Evolutionary conservation across 1,284 basidiomycete species (phyloP).

Genomic region (Coniferiporia weirii): DNA sequence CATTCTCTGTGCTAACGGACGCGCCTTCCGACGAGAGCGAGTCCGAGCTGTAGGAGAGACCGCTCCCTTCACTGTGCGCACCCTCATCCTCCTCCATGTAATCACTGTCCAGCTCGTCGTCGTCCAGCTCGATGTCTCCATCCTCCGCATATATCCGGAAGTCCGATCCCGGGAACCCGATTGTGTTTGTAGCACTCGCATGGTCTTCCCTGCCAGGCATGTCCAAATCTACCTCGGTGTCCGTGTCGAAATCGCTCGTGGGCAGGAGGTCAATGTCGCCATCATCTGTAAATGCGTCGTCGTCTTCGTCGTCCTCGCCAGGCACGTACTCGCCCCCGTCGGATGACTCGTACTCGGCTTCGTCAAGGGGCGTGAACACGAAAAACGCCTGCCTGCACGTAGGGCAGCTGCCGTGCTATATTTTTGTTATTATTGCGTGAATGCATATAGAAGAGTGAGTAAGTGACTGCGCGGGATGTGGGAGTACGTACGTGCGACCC

Average conservation of each 20-base stretch:
- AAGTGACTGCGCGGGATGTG: not conserved
- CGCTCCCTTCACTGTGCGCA: not conserved
- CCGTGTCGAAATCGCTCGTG: conserved; percentile 38
- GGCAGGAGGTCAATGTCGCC: conserved; percentile 28
- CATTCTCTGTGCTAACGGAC: not conserved
- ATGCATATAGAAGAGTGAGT: not conserved
- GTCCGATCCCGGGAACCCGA: not conserved
- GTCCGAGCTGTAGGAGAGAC: conserved; percentile 21
- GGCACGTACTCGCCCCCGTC: conserved; percentile 65
- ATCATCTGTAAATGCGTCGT: conserved; percentile 31
- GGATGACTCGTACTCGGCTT: conserved; percentile 58
- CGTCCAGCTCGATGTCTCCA: conserved; percentile 28
- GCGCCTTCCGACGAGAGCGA: conserved; percentile 8
- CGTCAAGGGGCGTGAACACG: conserved; percentile 43
- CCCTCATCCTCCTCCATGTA: conserved; percentile 25
- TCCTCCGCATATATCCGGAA: conserved; percentile 24
- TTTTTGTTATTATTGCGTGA: no score
- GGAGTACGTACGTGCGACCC: conserved; percentile 39
- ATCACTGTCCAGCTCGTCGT: conserved; percentile 30
- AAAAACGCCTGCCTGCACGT: conserved; percentile 58
- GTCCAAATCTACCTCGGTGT: conserved; percentile 28
- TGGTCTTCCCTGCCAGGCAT: conserved; percentile 15
- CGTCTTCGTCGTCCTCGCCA: conserved; percentile 48
- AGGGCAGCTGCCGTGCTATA: conserved; percentile 66
- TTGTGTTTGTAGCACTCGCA: not conserved